A percentile compares a stretch with the other conserved stretches of the same genome.
Evolutionary conservation across 164 flowering plant genomes (phyloP).

Genomic region (Umbilicus rupestris): DNA sequence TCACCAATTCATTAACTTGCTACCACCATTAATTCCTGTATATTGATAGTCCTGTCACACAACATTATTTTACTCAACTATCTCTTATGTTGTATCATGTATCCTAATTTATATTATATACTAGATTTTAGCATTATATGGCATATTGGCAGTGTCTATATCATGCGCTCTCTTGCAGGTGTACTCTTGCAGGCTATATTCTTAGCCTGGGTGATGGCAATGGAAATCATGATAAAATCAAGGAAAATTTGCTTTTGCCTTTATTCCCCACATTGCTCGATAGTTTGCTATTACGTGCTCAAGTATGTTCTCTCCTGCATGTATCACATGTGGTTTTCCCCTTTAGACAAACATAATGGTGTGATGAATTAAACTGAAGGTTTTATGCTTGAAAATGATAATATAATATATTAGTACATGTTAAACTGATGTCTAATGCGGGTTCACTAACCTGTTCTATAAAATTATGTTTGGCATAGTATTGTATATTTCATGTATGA

Average conservation of each 20-base stretch:
- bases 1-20: no score
- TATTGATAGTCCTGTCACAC: not conserved
- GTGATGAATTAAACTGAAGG: not conserved
- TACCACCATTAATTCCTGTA: no score
- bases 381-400: not conserved
- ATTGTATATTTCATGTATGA: not conserved
- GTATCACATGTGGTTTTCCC: not conserved
- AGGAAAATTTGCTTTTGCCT: constrained; percentile 46
- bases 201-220: constrained; percentile 42
- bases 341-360: not conserved
- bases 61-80: not conserved
- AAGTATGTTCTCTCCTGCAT: constrained; percentile 11
- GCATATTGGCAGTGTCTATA: not conserved
- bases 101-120: not conserved
- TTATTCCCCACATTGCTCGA: constrained; percentile 72
- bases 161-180: constrained; percentile 40
- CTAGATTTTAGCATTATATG: not conserved
- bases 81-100: not conserved
- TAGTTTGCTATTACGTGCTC: constrained; percentile 77
- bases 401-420: not conserved
- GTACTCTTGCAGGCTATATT: constrained; percentile 63
- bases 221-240: constrained; percentile 26
- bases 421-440: not conserved
- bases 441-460: not conserved
- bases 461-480: not conserved